phyloP scores from a whole-genome alignment of 108 stramenopile species.

The Aurantiochytrium sp. region DNA sequence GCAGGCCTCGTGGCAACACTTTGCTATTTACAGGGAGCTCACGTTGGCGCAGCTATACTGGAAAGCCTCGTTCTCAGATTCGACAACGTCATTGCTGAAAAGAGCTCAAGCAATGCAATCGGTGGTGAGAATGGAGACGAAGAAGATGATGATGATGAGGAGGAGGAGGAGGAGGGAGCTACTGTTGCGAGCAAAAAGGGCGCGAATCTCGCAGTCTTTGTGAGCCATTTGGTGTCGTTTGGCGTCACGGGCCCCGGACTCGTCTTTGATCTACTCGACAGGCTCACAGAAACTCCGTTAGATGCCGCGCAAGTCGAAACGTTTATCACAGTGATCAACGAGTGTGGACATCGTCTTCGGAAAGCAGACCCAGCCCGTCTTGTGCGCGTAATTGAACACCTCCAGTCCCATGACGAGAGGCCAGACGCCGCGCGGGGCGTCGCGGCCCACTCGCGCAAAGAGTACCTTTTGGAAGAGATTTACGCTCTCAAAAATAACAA shows the following conservation, averaged over 20 bases:
- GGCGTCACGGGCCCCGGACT: not conserved
- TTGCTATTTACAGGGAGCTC: not conserved
- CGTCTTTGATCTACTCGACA: not conserved
- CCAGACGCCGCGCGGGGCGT: not conserved
- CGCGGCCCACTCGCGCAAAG: not conserved
- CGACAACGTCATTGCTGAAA: not conserved
- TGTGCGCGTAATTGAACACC: not conserved
- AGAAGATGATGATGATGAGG: not conserved
- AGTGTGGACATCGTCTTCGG: not conserved
- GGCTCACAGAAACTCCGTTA: not conserved
- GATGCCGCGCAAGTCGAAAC: not conserved
- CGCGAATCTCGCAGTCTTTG: not conserved
- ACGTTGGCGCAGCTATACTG: not conserved
- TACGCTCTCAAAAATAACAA: slow-evolving; percentile 1
- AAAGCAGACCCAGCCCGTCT: not conserved
- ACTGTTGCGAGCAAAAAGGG: not conserved
- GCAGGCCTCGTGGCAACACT: not conserved
- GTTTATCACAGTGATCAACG: not conserved
- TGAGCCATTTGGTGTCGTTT: not conserved
- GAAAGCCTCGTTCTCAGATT: not conserved
- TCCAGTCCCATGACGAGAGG: not conserved
- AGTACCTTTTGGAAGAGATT: not conserved
- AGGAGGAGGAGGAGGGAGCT: not conserved
- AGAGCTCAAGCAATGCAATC: not conserved
- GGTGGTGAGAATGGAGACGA: not conserved